A percentile compares a stretch with the other conserved stretches of the same genome.
phyloP scores from a whole-genome alignment of 1,284 basidiomycete species.

The Hymenochaete sp. region DNA sequence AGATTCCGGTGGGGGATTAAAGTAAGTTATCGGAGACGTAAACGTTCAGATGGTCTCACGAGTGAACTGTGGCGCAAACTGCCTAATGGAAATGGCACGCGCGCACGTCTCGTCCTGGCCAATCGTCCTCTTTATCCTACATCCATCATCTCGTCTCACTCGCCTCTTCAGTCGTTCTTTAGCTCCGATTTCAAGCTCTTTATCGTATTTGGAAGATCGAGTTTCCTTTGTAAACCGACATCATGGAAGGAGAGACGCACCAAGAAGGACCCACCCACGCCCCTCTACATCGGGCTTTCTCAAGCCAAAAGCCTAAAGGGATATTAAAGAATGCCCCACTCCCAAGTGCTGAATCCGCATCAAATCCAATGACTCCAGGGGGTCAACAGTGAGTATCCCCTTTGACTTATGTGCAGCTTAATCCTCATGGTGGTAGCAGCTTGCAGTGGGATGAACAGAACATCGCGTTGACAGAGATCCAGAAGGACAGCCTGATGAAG shows the following conservation, averaged over 20 bases:
- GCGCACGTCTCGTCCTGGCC: no score
- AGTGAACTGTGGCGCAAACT: no score
- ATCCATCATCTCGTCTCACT: not conserved
- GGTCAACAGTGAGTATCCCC: constrained; percentile 33
- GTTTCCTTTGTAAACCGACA: not conserved
- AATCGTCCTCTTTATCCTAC: not conserved
- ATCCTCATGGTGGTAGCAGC: constrained; percentile 25
- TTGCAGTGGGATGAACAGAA: constrained; percentile 92
- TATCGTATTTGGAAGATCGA: not conserved
- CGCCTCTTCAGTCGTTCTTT: not conserved
- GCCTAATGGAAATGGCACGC: no score
- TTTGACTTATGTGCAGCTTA: constrained; percentile 3
- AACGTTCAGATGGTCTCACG: no score
- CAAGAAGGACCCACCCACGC: constrained; percentile 7
- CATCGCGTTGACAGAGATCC: constrained; percentile 80
- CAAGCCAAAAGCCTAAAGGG: constrained; percentile 67
- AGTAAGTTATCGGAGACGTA: constrained; percentile 2
- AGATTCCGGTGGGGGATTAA: no score
- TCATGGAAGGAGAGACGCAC: constrained; percentile 6
- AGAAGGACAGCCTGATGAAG: constrained; percentile 93
- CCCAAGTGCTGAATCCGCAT: constrained; percentile 31
- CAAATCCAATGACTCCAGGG: constrained; percentile 34
- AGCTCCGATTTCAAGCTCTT: not conserved
- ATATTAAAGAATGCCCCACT: constrained; percentile 71
- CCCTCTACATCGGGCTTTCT: constrained; percentile 22